Conservation (phyloP, 257 asterid species). For the Gentiana macrophylla region DNA sequence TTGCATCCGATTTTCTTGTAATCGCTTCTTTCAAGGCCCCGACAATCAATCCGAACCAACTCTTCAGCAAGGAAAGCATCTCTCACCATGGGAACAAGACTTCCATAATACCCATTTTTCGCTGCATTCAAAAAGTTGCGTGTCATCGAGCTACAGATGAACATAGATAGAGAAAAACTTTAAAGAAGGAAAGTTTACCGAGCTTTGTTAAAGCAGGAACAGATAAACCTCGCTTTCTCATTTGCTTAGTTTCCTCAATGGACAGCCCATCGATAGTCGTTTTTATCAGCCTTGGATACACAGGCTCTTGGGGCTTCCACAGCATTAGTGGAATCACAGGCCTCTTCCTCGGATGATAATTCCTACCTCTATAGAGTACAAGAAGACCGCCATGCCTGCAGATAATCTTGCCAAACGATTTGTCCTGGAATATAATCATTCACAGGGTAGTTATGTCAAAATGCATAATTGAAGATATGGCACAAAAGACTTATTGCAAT, state of each 20-base stretch:
- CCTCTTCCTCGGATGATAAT: conserved; percentile 46
- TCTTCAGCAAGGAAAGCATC: conserved; percentile 85
- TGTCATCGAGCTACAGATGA: conserved; percentile 4
- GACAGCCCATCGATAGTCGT: conserved; percentile 80
- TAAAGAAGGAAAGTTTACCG: conserved; percentile 31
- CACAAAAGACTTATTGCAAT: background rate
- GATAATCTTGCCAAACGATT: conserved; percentile 76
- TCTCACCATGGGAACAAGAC: conserved; percentile 81
- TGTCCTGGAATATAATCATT: conserved; percentile 44
- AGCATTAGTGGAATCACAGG: conserved; percentile 75
- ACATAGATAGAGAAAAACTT: conserved; percentile 2
- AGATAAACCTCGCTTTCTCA: conserved; percentile 68
- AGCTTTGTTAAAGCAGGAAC: conserved; percentile 68
- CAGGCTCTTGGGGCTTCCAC: conserved; percentile 97
- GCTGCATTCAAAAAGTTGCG: conserved; percentile 34
- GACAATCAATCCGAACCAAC: conserved; percentile 72
- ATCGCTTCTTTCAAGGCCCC: conserved; percentile 77
- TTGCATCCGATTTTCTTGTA: conserved; percentile 92
- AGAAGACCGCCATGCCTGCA: conserved; percentile 62
- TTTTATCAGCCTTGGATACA: conserved; percentile 80
- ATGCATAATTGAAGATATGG: background rate
- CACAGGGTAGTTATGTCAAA: conserved; percentile 1
- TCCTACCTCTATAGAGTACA: conserved; percentile 71
- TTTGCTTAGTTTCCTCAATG: conserved; percentile 74
- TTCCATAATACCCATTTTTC: conserved; percentile 85